Percentiles rank a stretch among this genome's conserved stretches.
These are phyloP conservation scores for Hypoxylon sp. DNA, from an alignment of 2,329 filamentous ascomycete species.

Conservation along the genomic window DNA sequence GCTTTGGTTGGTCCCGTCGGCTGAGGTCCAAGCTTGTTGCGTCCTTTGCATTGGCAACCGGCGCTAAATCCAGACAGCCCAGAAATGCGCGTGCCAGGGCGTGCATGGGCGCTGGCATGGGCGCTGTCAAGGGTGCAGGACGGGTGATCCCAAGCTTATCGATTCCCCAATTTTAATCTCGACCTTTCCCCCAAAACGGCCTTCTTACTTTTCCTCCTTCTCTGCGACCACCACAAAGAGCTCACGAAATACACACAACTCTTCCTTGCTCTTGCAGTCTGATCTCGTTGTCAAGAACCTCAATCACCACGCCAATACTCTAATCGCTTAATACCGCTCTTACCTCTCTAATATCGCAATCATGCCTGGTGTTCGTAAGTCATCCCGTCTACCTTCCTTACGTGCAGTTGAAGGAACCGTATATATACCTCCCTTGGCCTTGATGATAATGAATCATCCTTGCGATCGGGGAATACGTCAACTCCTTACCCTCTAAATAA, in stretches of 20 bases:
- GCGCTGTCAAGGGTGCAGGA: constrained; percentile 43
- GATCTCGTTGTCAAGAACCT: constrained; percentile 31
- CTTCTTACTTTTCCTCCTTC: constrained; percentile 36
- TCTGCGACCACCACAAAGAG: constrained; percentile 28
- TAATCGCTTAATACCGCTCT: constrained; percentile 1
- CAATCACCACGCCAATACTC: constrained; percentile 12
- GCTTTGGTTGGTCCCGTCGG: constrained; percentile 26
- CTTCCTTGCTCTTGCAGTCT: background rate
- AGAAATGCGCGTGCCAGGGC: constrained; percentile 18
- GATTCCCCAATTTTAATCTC: constrained; percentile 52
- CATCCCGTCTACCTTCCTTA: constrained; percentile 25
- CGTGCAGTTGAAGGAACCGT: constrained; percentile 4
- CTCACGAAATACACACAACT: constrained; percentile 23
- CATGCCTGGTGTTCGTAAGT: constrained; percentile 70
- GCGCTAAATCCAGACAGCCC: constrained; percentile 32
- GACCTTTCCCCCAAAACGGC: constrained; percentile 42
- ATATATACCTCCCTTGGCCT: background rate
- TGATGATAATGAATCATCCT: constrained; percentile 15
- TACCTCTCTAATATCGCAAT: constrained; percentile 51
- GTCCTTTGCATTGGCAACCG: constrained; percentile 35
- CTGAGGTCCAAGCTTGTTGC: constrained; percentile 41
- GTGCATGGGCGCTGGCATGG: constrained; percentile 37
- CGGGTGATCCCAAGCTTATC: constrained; percentile 43
- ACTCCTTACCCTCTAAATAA: background rate
- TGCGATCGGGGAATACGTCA: background rate